Evolutionary conservation across 192 early-diverging fungal species (phyloP).

Genomic region (Paraglomus brasilianum): DNA sequence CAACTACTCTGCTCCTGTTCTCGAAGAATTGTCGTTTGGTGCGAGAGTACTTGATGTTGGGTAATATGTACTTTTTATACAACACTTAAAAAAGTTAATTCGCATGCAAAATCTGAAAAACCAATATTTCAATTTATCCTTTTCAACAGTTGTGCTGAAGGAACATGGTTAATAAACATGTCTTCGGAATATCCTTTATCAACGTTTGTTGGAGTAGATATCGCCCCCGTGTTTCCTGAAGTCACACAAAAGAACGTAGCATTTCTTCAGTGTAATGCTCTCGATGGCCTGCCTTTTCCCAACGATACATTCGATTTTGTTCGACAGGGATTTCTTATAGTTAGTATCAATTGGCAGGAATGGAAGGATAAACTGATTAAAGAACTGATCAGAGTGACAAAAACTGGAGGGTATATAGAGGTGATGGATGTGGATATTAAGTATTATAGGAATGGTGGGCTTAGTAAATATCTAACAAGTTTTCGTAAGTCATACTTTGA

Average conservation of each 20-base stretch:
- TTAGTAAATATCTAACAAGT: no score
- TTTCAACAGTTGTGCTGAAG: neutral
- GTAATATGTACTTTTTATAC: neutral
- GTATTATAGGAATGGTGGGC: no score
- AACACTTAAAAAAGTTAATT: no score
- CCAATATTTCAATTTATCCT: no score
- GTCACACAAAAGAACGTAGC: neutral
- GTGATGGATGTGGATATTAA: neutral
- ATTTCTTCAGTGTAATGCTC: neutral
- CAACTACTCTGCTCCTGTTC: constrained; percentile 7
- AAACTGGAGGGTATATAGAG: constrained; percentile 10
- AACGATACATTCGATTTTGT: constrained; percentile 22
- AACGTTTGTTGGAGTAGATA: constrained; percentile 13
- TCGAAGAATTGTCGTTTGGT: neutral
- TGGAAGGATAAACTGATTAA: neutral
- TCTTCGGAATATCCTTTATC: constrained; percentile 9
- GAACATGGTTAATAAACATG: neutral
- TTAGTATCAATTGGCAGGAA: neutral
- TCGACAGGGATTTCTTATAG: constrained; percentile 1
- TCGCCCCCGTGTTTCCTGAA: neutral
- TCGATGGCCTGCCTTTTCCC: constrained; percentile 14
- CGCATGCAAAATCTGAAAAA: no score
- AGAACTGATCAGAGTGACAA: constrained; percentile 19
- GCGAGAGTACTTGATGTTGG: constrained; percentile 19
- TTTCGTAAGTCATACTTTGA: no score